Conservation (phyloP, 1,284 basidiomycete species). For the Singerocomus inundabilis region DNA sequence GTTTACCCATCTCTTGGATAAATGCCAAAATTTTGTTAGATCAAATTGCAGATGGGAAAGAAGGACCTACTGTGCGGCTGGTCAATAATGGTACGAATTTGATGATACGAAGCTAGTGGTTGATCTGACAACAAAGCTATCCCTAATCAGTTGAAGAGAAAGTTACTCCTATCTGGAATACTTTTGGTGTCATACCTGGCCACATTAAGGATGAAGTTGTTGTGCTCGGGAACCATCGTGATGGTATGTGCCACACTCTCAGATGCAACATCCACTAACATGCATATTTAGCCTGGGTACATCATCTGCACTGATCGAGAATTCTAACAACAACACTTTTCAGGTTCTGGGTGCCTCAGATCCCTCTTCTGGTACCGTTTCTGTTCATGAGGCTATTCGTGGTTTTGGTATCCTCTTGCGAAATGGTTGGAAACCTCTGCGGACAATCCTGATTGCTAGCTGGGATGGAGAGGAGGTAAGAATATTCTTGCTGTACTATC, state of each 20-base stretch:
- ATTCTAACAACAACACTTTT: not conserved
- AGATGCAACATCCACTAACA: constrained; percentile 4
- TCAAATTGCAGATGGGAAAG: constrained; percentile 38
- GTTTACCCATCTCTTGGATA: constrained; percentile 56
- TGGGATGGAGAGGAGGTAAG: constrained; percentile 79
- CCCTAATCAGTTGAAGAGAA: constrained; percentile 42
- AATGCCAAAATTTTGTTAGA: constrained; percentile 50
- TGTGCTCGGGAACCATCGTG: constrained; percentile 73
- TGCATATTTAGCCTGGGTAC: constrained; percentile 29
- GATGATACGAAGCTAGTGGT: constrained; percentile 1
- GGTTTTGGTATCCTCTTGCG: constrained; percentile 66
- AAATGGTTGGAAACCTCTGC: constrained; percentile 77
- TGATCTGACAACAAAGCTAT: not conserved
- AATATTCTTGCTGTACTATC: not conserved
- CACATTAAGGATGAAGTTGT: constrained; percentile 74
- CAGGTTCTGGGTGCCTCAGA: constrained; percentile 69
- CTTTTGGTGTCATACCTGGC: constrained; percentile 75
- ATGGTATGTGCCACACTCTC: constrained; percentile 43
- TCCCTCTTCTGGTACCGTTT: constrained; percentile 78
- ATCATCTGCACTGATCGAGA: constrained; percentile 1
- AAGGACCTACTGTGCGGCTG: constrained; percentile 40
- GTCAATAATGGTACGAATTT: constrained; percentile 45
- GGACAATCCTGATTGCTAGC: constrained; percentile 75
- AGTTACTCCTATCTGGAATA: constrained; percentile 59
- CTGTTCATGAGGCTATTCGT: constrained; percentile 69